Evolutionary conservation across 495 filamentous ascomycete genomes (phyloP).

Genomic region (Staphylotrichum longicolle): DNA sequence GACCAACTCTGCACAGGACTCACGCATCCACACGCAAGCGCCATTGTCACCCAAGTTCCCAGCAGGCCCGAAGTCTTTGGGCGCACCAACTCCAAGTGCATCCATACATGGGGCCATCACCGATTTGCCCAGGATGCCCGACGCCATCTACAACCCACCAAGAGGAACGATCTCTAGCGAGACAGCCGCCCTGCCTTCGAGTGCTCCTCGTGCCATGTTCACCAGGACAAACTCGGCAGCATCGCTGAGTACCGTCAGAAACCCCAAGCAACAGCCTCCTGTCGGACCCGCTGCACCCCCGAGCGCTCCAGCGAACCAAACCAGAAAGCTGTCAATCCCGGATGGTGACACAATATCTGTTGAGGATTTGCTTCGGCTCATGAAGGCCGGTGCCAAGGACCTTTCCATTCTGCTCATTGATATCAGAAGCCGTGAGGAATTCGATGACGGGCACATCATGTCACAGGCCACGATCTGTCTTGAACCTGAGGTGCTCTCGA

Average conservation of each 20-base stretch:
- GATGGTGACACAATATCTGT: constrained; percentile 62
- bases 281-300: constrained; percentile 36
- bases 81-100: constrained; percentile 57
- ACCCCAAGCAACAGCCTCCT: constrained; percentile 14
- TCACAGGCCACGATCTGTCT: constrained; percentile 80
- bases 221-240: constrained; percentile 47
- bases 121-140: constrained; percentile 71
- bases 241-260: constrained; percentile 30
- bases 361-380: constrained; percentile 61
- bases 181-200: constrained; percentile 48
- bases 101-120: constrained; percentile 46
- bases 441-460: constrained; percentile 84
- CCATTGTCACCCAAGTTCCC: constrained; percentile 22
- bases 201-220: constrained; percentile 48
- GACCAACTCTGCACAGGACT: constrained; percentile 32
- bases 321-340: constrained; percentile 45
- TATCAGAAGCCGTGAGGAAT: constrained; percentile 76
- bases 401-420: constrained; percentile 78
- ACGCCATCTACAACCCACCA: constrained; percentile 81
- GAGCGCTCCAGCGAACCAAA: constrained; percentile 23
- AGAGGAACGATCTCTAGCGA: constrained; percentile 55
- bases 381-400: constrained; percentile 47
- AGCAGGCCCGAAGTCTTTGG: constrained; percentile 36
- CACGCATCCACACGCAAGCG: constrained; percentile 41
- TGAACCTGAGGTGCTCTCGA: constrained; percentile 72